Base-by-base conservation (phyloP, 257 asterid species). In the Nemophila menziesii region DNA sequence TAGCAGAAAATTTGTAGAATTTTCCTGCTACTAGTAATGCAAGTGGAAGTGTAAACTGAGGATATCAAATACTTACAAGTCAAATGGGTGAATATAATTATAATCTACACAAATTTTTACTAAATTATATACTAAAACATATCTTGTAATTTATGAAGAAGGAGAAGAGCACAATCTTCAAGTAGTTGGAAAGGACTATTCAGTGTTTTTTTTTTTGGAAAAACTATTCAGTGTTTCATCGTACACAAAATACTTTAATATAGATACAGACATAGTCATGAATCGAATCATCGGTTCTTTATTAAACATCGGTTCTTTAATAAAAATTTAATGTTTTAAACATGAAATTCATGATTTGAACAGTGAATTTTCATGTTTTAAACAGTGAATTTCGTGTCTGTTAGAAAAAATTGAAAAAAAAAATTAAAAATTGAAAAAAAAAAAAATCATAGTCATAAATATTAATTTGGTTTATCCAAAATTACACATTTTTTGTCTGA, bases 261-360 rank as follows among this genome's bases (percentile, higher is more conserved):
- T 89, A 44, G 98, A 89, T 65, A 84, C 95, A 16, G 95, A 89
- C 58, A 46, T 78, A 3, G 94, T 89, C 66, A 55, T 80, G 66
- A 89, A 78, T 85, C 79, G 98, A 77, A 51, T 89, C 79, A 40
- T 84, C 51, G 80, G 95, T 67, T 78, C 95, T 38, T 63, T 89
- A 61, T 71, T n/a, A n/a, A n/a, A n/a, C n/a, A n/a, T n/a, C n/a
- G n/a, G n/a, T n/a, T n/a, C n/a, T n/a, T n/a, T n/a, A n/a, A n/a
- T n/a, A n/a, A n/a, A n/a, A n/a, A n/a, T n/a, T n/a, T n/a, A n/a
- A n/a, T n/a, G n/a, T n/a, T n/a, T n/a, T n/a, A n/a, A n/a, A n/a
- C n/a, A n/a, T n/a, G n/a, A n/a, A n/a, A n/a, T n/a, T n/a, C n/a
- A n/a, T n/a, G n/a, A n/a, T n/a, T n/a, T n/a, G n/a, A n/a, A n/a